Base-by-base conservation (phyloP, 768 basidiomycete species). In the Boletus barrowsii region DNA sequence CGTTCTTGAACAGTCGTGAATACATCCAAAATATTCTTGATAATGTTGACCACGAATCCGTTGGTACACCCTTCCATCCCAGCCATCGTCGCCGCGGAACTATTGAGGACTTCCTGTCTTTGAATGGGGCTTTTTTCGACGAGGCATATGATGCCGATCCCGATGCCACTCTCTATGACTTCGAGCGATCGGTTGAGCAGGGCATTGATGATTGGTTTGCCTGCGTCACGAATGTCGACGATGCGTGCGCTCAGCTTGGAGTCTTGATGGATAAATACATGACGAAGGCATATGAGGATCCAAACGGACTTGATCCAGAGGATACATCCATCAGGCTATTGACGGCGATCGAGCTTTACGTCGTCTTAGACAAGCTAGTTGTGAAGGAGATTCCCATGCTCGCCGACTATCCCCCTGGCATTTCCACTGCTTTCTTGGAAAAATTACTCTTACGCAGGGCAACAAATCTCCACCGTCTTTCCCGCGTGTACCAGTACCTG, bases 261-360 rank as follows among this genome's bases (percentile, higher is more conserved):
- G 22, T 60, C 4, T 68, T 66, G 42, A 66, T 15, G 30, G 41
- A 44, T 2, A 29, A 58, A 10, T 73, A 75, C 33, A 13, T 75
- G 72, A 35, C 14, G 33, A 35, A 35, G 33, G 33, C 33, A 11
- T 35, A 35, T 9, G 10, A 2, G 6, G 11, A 0, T 13, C 56
- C 57, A 13, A 3, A 13, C 5, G 8, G 2, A 9, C 5, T 7
- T 10, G 73, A 68, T 36, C 69, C 74, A 15, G 77, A 79, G 50
- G 56, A 67, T 42, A 32, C 56, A 2, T 79, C 79, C 0, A 51
- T 73, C 6, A 73, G 76, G 68, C 50, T 80, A 22, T 61, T 82
- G 46, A 66, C 64, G 0, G 14, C 40, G 8, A 39, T 66, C 0
- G 74, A 78, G 30, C 67, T 74, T 9, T 75, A 65, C 66, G 51